A percentile compares a stretch with the other conserved stretches of the same genome.
These are phyloP conservation scores for Suillus occidentalis DNA, from an alignment of 768 basidiomycete genomes.

Conservation along the genomic window DNA sequence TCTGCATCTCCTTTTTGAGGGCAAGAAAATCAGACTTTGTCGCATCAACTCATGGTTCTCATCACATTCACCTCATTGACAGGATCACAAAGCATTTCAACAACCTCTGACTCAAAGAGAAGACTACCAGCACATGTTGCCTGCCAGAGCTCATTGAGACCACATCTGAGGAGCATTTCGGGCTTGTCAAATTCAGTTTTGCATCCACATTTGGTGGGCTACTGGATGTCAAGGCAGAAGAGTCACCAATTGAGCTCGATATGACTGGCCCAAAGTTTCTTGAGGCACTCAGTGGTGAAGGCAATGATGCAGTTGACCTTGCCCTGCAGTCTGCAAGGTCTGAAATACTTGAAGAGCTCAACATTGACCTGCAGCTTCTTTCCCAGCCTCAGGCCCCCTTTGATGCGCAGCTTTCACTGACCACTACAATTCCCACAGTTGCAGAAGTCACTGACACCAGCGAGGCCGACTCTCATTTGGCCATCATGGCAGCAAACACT, in stretches of 20 bases:
- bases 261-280: background rate
- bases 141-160: background rate
- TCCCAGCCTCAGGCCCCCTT: background rate
- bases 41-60: constrained; percentile 20
- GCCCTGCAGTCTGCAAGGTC: background rate
- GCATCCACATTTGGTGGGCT: constrained; percentile 1
- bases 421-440: background rate
- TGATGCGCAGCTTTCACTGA: too few relatives aligned
- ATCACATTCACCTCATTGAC: constrained; percentile 24
- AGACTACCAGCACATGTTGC: background rate
- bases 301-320: background rate
- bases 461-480: too few relatives aligned
- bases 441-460: too few relatives aligned
- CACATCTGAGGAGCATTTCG: constrained; percentile 14
- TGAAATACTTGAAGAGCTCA: background rate
- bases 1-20: constrained; percentile 8
- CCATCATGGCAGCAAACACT: too few relatives aligned
- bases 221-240: constrained; percentile 1
- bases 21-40: constrained; percentile 9
- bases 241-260: too few relatives aligned
- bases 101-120: background rate
- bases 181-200: constrained; percentile 1
- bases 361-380: constrained; percentile 3
- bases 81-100: constrained; percentile 19
- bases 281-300: background rate